phyloP scores from a whole-genome alignment of 768 basidiomycete genomes.

The Lentinula detonsa region DNA sequence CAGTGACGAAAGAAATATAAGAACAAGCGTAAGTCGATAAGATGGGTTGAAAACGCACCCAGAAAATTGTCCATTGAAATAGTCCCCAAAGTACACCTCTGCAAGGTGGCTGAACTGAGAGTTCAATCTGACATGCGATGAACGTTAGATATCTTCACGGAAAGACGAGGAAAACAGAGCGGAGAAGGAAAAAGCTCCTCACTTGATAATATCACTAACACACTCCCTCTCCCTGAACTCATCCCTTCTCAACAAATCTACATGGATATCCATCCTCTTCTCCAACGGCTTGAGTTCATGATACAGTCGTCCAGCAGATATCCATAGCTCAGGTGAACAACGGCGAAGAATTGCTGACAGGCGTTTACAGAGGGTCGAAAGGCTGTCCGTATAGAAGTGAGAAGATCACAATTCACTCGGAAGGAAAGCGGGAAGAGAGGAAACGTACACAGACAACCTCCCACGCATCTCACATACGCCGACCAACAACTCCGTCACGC shows the following conservation, averaged over 20 bases:
- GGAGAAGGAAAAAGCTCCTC: constrained; percentile 18
- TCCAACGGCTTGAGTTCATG: constrained; percentile 86
- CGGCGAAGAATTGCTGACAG: constrained; percentile 80
- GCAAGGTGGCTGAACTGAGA: constrained; percentile 91
- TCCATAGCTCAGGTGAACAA: constrained; percentile 81
- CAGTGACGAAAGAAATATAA: neutral
- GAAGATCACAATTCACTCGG: constrained; percentile 52
- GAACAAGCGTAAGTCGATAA: too few relatives aligned
- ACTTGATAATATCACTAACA: constrained; percentile 86
- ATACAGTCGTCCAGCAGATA: constrained; percentile 77
- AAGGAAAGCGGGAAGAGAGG: neutral
- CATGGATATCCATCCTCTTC: constrained; percentile 87
- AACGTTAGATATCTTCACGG: neutral
- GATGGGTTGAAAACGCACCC: neutral
- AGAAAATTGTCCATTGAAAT: constrained; percentile 22
- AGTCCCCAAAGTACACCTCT: constrained; percentile 74
- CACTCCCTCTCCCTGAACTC: constrained; percentile 95
- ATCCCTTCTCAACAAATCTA: constrained; percentile 76
- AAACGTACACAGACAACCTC: neutral
- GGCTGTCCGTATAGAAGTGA: constrained; percentile 62
- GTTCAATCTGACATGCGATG: constrained; percentile 59
- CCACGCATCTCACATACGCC: constrained; percentile 82
- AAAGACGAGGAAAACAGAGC: neutral
- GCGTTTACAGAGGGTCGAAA: constrained; percentile 82
- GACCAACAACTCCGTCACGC: constrained; percentile 42